Conservation (phyloP, 2,329 filamentous ascomycete genomes). For the Fusarium sp. region DNA sequence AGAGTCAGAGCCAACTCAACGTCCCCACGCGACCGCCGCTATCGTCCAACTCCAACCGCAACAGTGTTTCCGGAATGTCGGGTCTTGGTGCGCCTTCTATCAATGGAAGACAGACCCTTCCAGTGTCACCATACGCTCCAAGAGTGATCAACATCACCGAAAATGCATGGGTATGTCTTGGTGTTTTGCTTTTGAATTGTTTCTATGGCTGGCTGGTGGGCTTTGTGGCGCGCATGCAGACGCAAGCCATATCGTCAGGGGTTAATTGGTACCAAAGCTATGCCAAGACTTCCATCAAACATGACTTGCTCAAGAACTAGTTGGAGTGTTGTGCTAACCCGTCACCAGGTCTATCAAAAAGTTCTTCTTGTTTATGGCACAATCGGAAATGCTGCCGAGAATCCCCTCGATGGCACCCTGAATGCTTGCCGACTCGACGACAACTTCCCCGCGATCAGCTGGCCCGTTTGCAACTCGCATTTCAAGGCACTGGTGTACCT, state of each 20-base stretch:
- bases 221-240: constrained; percentile 10
- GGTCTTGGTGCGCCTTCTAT: constrained; percentile 67
- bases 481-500: constrained; percentile 94
- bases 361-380: constrained; percentile 83
- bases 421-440: constrained; percentile 86
- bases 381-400: constrained; percentile 76
- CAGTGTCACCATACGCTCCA: constrained; percentile 83
- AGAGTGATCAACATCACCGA: constrained; percentile 82
- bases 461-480: constrained; percentile 89
- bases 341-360: constrained; percentile 85
- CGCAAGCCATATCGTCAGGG: constrained; percentile 27
- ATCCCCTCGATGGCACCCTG: constrained; percentile 79
- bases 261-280: constrained; percentile 9
- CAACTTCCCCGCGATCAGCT: constrained; percentile 81
- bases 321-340: constrained; percentile 39
- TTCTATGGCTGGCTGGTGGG: constrained; percentile 17
- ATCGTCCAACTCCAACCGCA: constrained; percentile 62
- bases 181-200: constrained; percentile 23
- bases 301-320: not conserved
- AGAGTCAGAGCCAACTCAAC: constrained; percentile 40
- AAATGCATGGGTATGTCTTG: constrained; percentile 79
- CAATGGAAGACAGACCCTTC: constrained; percentile 65
- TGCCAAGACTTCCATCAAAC: constrained; percentile 11
- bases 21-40: constrained; percentile 51
- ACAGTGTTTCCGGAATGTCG: constrained; percentile 72